A percentile compares a stretch with the other conserved stretches of the same genome.
phyloP scores from a whole-genome alignment of 2,329 filamentous ascomycete species.

The Aphanoascus verrucosus region DNA sequence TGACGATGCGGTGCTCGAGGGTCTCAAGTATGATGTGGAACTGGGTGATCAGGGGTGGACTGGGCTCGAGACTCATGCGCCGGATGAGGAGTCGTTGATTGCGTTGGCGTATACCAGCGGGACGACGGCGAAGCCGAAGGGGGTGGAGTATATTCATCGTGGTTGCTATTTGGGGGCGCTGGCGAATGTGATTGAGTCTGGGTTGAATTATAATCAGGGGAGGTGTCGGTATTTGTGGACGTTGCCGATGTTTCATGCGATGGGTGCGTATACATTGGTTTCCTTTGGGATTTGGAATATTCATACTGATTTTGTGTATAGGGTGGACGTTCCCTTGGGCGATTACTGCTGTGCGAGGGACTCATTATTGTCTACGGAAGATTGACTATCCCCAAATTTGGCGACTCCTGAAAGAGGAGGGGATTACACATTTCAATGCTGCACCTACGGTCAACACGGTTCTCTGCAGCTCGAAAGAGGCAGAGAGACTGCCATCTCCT shows the following conservation, averaged over 20 bases:
- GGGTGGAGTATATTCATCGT: conserved; percentile 83
- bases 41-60: conserved; percentile 63
- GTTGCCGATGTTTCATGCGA: conserved; percentile 70
- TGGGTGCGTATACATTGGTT: conserved; percentile 31
- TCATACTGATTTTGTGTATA: conserved; percentile 14
- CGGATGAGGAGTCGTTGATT: conserved; percentile 68
- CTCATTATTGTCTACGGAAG: conserved; percentile 87
- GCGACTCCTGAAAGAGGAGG: conserved; percentile 72
- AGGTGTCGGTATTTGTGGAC: conserved; percentile 83
- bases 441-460: conserved; percentile 94
- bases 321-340: conserved; percentile 86
- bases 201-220: conserved; percentile 59
- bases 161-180: conserved; percentile 75
- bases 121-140: conserved; percentile 84
- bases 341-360: conserved; percentile 84
- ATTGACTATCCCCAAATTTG: conserved; percentile 92
- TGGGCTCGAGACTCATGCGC: conserved; percentile 57
- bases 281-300: neutral
- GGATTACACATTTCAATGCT: conserved; percentile 89
- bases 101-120: conserved; percentile 90
- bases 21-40: conserved; percentile 59
- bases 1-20: conserved; percentile 72
- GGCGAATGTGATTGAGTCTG: conserved; percentile 79
- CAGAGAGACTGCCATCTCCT: conserved; percentile 54
- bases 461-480: conserved; percentile 69